A percentile compares a stretch with the other conserved stretches of the same genome.
Evolutionary conservation across 192 early-diverging fungal genomes (phyloP).

Genomic region (Podochytrium sp.): DNA sequence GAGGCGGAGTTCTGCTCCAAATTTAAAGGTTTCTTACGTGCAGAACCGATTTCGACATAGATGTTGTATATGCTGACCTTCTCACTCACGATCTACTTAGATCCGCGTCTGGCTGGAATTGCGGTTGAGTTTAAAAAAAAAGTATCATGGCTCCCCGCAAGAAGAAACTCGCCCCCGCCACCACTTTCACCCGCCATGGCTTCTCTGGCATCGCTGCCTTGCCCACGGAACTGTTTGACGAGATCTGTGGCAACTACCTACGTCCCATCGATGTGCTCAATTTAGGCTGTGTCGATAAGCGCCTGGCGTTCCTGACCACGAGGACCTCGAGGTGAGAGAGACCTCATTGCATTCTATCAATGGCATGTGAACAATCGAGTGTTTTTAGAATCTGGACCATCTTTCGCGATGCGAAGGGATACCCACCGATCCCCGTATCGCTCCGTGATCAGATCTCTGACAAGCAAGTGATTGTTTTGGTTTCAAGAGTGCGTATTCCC

Average conservation of each 20-base stretch:
- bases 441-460: neutral
- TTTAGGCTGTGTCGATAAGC: neutral
- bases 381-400: neutral
- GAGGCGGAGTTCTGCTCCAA: no score
- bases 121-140: no score
- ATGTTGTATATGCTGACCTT: no score
- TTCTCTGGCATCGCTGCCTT: neutral
- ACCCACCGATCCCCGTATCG: neutral
- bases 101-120: no score
- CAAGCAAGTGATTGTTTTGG: neutral
- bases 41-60: no score
- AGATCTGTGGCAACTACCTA: neutral
- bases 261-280: neutral
- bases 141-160: no score
- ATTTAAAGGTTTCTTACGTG: no score
- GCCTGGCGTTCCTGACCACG: neutral
- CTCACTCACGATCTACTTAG: no score
- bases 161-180: no score
- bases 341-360: neutral
- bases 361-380: neutral
- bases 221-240: neutral
- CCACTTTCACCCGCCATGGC: neutral
- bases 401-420: neutral
- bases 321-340: neutral
- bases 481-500: no score